Evolutionary conservation across 257 asterid genomes (phyloP), one percentile per base, ranked within the genome.

Genomic region (Hygrophila difformis): DNA sequence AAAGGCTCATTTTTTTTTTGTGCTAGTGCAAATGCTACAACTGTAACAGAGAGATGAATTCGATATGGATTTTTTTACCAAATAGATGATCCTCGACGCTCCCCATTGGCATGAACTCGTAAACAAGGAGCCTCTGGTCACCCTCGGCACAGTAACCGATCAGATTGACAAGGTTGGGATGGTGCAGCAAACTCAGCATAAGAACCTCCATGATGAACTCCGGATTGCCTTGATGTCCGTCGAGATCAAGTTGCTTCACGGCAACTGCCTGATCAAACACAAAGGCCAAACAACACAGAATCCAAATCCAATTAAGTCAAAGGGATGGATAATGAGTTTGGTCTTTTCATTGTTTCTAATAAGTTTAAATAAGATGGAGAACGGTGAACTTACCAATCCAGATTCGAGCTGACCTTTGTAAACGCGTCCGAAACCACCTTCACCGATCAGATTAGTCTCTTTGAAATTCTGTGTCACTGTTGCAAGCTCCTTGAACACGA

Each of bases 351-450:
- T n/a, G n/a, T n/a, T n/a, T 26, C 8, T 26, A 26, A 26, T 8
- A 26, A 26, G 4, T 8, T 26, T 1, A 8, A 26, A 26, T 3
- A 5, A 26, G 31, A 26, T 5, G 8, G 31, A 26, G 31, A 8
- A 26, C n/a, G n/a, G n/a, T n/a, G n/a, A n/a, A 13, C 68, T 69
- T 56, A 44, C 86, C 74, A 17, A 46, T 51, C 64, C 63, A 29
- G 64, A 60, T 4, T 68, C 79, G 0, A 77, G 58, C 7, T 46
- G 55, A 36, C 79, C 87, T 47, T 53, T 73, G 40, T 67, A 78
- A 49, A 78, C 88, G 12, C 75, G 60, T 20, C 87, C 87, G 49
- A 74, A 78, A 9, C 88, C 88, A 6, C 88, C 88, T 68, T 78
- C 88, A 12, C 88, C 88, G 7, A 78, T 58, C 65, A 71, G 50